Base-by-base conservation (phyloP, 2,329 filamentous ascomycete species). In the Pseudocercospora eumusae region DNA sequence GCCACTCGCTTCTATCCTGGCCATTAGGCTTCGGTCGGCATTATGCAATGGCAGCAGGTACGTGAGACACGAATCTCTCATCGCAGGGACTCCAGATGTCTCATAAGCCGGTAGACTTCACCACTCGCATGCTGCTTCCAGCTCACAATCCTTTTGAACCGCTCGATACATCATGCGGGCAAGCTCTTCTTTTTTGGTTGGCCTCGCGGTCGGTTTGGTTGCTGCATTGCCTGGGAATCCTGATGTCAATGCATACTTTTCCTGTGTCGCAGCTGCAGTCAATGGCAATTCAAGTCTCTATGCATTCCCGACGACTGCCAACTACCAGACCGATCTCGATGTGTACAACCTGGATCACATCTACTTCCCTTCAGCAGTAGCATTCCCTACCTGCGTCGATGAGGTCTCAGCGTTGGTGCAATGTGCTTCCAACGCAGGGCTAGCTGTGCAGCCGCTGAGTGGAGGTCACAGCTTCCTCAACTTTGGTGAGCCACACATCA, bases 381-480 rank as follows among this genome's bases (percentile, higher is more conserved):
- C 62, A 20, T 64, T 57, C 3, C 62, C 62, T 4, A 53, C 55
- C n/a, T 47, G 31, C 40, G 53, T 50, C 0, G 42, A 56, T 11
- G 36, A 64, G 11, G 62, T 64, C 18, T 40, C 59, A n/a, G 56
- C 47, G 25, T 31, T 64, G 47, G 59, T 64, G 23, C 49, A 59
- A 33, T 64, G 62, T 21, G 62, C 62, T 4, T 25, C 44, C 36
- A 31, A 28, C 0, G 56, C 58, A 9, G 50, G 50, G 1, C 33
- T 63, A 20, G 57, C 54, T 23, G 58, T 65, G 7, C 63, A 65
- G 52, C 31, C 61, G 15, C 49, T 59, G 45, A 36, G 52, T 18
- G 63, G 63, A 36, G 63, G 63, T 23, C 63, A 65, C 25, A 64
- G 58, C 60, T 65, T 61, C 36, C 49, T 58, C 23, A 63, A 61